Evolutionary conservation across 2,329 filamentous ascomycete species (phyloP).

Genomic region (Ploettnerulaceae sp.): DNA sequence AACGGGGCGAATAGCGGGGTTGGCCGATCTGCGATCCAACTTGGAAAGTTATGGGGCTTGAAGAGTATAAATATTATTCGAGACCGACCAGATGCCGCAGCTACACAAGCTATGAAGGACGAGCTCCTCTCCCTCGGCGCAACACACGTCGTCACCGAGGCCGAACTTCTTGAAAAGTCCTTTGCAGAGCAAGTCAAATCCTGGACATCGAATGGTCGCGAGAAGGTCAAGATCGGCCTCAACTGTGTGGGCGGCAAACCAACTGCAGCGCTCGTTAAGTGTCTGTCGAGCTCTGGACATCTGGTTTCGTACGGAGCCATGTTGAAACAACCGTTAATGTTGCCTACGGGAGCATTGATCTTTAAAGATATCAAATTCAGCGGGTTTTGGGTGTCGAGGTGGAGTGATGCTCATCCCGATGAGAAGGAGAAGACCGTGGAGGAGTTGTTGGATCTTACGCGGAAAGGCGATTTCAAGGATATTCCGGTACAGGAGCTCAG

Average conservation of each 20-base stretch:
- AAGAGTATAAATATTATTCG: conserved; percentile 88
- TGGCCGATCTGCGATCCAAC: conserved; percentile 83
- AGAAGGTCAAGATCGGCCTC: conserved; percentile 70
- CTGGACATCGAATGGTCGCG: conserved; percentile 63
- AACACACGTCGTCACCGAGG: conserved; percentile 46
- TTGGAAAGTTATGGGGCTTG: conserved; percentile 80
- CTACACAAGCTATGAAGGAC: conserved; percentile 58
- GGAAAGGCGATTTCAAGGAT: conserved; percentile 74
- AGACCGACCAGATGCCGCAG: conserved; percentile 58
- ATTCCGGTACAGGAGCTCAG: conserved; percentile 74
- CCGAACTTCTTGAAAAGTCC: conserved; percentile 41
- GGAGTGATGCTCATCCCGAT: conserved; percentile 70
- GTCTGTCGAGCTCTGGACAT: conserved; percentile 61
- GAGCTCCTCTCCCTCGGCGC: conserved; percentile 56
- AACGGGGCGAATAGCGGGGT: conserved; percentile 96
- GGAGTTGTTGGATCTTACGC: conserved; percentile 73
- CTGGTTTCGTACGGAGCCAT: conserved; percentile 96
- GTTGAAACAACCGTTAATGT: conserved; percentile 76
- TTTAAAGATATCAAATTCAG: conserved; percentile 88
- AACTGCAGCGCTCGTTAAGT: conserved; percentile 72
- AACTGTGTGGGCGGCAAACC: conserved; percentile 94
- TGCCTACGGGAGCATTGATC: conserved; percentile 82
- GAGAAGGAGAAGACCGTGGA: conserved; percentile 78
- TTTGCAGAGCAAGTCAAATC: conserved; percentile 50
- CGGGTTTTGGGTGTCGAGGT: conserved; percentile 92